Conservation (phyloP, 345 rosid species). For the Salix viminalis region DNA sequence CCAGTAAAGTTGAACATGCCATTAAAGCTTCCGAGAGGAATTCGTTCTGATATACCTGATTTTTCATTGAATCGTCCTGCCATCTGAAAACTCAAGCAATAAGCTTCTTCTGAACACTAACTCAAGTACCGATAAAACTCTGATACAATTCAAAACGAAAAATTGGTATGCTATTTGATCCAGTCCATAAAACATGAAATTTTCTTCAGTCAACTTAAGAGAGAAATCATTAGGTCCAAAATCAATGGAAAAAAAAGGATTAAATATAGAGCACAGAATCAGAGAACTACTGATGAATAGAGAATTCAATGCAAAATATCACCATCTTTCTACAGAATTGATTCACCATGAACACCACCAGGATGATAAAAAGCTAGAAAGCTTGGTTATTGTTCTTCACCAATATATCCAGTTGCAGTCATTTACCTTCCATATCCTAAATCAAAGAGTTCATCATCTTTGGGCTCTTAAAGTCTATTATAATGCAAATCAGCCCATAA, state of each 20-base stretch:
- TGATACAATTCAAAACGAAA: background rate
- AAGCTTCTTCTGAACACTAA: conserved; percentile 4
- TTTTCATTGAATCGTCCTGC: conserved; percentile 64
- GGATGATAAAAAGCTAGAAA: background rate
- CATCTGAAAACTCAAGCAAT: conserved; percentile 58
- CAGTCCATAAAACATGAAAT: background rate
- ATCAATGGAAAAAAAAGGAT: background rate
- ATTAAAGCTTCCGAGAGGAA: conserved; percentile 95
- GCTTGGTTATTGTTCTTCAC: background rate
- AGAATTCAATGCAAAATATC: background rate
- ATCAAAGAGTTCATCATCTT: background rate
- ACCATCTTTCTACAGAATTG: background rate
- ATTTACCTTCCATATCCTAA: background rate
- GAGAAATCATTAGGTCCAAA: background rate
- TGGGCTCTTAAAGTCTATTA: background rate
- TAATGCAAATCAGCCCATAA: background rate
- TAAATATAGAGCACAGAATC: background rate
- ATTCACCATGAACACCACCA: background rate
- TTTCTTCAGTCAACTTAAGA: background rate
- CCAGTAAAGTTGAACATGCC: conserved; percentile 97
- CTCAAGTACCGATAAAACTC: conserved; percentile 2
- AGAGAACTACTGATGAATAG: background rate
- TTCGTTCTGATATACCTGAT: conserved; percentile 64
- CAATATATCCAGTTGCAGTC: too few species aligned
- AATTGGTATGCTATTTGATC: background rate